phyloP scores from a whole-genome alignment of 139 green algal genomes.

The Spirogloea muscicola region DNA sequence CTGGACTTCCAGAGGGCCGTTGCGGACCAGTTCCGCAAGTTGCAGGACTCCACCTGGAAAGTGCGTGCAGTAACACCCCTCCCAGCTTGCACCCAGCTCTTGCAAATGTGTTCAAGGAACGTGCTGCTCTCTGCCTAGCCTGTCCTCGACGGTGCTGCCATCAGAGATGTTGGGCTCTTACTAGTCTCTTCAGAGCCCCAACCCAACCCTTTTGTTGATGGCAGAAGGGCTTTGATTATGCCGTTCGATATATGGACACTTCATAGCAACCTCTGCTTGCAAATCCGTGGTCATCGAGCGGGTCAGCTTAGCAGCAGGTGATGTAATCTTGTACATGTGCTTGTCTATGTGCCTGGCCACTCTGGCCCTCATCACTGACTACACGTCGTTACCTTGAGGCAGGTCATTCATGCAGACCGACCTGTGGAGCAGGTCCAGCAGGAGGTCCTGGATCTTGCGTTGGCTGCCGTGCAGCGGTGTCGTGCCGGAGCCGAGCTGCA shows the following conservation, averaged over 20 bases:
- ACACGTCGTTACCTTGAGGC: not conserved
- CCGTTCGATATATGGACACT: not conserved
- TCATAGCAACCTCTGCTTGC: not conserved
- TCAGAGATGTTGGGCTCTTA: not conserved
- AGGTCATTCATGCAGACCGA: conserved; percentile 10
- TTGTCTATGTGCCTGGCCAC: not conserved
- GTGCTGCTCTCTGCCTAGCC: not conserved
- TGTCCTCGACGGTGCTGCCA: not conserved
- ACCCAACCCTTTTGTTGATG: too few relatives aligned
- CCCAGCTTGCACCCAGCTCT: not conserved
- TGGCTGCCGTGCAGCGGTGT: conserved; percentile 8
- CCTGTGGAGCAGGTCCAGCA: conserved; percentile 3
- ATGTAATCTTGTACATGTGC: not conserved
- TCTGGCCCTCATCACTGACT: not conserved
- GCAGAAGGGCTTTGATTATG: too few relatives aligned
- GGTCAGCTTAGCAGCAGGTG: too few relatives aligned
- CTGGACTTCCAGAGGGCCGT: conserved; percentile 49
- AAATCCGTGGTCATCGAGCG: not conserved
- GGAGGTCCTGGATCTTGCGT: conserved; percentile 9
- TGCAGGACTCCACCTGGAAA: conserved; percentile 40
- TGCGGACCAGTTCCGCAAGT: conserved; percentile 20
- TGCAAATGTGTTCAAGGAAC: not conserved
- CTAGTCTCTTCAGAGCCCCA: not conserved
- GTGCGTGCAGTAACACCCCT: too few relatives aligned
- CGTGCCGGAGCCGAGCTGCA: too few relatives aligned